Base-by-base conservation (phyloP, 208 protist species). In the Balamuthia mandrillaris region DNA sequence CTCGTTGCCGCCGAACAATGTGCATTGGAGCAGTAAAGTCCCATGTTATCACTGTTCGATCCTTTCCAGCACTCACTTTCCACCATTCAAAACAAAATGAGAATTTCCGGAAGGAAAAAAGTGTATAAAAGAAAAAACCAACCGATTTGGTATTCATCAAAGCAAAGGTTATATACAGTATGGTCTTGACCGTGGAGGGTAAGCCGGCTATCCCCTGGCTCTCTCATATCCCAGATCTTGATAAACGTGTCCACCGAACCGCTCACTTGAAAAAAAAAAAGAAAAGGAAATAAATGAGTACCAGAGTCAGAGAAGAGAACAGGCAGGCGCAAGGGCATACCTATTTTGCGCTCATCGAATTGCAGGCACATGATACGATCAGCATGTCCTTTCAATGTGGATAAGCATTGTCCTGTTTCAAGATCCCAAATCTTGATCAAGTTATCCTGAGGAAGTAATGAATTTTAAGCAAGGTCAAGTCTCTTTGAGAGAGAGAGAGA, bases 291-390 rank as follows among this genome's bases (percentile, higher is more conserved):
- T 14, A 39, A 5, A 14, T 1, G 21, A 33, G 12, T 1, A 5
- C 35, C 52, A 35, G 27, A 21, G 24, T 31, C 6, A 21, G 31
- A 27, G 31, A 60, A 60, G 14, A 63, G 54, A 21, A 7, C n/a
- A 9, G 33, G 18, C 54, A 9, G n/a, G 29, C 4, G 2, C 27
- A 18, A 10, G 54, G 27, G 35, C 65, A 41, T 21, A 74, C 65
- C 65, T 12, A 74, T 74, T 74, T 74, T 74, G 65, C 52, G 45
- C 27, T 74, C 24, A 18, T 74, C 65, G 41, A 74, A 74, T 44
- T 74, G 65, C 27, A 74, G 65, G 65, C 65, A 74, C 65, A 74
- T 74, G 41, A 74, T 44, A 27, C 65, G 65, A 18, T 74, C 65
- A 2, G 65, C 52, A 44, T 74, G 65, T 21, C 65, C 65, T 44